phyloP scores from a whole-genome alignment of 176 grass and related monocot genomes.

The Hordeum marinum region DNA sequence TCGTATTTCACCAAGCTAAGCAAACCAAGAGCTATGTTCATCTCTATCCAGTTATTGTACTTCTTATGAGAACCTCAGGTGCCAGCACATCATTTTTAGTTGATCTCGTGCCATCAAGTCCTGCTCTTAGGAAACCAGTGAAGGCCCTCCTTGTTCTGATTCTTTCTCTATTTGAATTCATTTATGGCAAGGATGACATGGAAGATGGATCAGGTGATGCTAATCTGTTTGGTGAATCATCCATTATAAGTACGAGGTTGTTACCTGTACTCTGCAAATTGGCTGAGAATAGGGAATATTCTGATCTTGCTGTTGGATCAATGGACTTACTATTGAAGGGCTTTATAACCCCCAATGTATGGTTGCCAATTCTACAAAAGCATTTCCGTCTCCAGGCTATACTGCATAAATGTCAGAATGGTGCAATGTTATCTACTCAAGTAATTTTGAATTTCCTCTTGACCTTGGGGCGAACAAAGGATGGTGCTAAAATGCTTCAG shows the following conservation, averaged over 20 bases:
- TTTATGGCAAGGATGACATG: constrained; percentile 24
- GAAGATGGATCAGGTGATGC: constrained; percentile 46
- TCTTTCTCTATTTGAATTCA: constrained; percentile 50
- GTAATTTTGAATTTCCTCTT: constrained; percentile 78
- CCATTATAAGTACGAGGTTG: constrained; percentile 47
- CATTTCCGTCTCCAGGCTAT: constrained; percentile 65
- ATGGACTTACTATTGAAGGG: constrained; percentile 84
- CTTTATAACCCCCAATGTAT: constrained; percentile 47
- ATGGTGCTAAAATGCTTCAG: constrained; percentile 80
- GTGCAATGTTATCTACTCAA: constrained; percentile 38
- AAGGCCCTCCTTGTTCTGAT: constrained; percentile 66
- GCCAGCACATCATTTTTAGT: constrained; percentile 48
- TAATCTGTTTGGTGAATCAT: constrained; percentile 52
- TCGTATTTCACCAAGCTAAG: constrained; percentile 42
- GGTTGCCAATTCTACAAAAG: constrained; percentile 67
- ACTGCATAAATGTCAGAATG: constrained; percentile 59
- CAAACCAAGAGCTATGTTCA: constrained; percentile 24
- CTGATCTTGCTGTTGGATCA: constrained; percentile 57
- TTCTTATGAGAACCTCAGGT: constrained; percentile 57
- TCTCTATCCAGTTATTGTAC: constrained; percentile 37
- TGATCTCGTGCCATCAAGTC: constrained; percentile 50
- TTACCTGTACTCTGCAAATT: constrained; percentile 84
- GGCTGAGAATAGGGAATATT: constrained; percentile 59
- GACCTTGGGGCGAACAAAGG: constrained; percentile 75
- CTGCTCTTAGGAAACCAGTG: constrained; percentile 52